Base-by-base conservation (phyloP, 345 rosid genomes). In the Brassica nigra region DNA sequence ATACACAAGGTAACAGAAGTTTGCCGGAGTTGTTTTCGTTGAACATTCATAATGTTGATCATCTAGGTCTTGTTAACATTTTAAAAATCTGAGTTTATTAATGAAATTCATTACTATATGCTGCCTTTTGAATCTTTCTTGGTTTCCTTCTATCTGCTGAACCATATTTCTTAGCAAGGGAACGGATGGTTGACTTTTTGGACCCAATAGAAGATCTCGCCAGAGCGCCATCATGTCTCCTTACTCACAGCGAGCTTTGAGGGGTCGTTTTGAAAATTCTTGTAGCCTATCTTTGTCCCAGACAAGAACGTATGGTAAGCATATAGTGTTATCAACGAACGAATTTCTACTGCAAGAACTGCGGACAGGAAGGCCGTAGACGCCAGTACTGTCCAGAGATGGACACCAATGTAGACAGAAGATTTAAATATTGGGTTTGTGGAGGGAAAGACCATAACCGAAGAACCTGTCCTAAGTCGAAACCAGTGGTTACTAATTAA, bases 331-430 rank as follows among this genome's bases (percentile, higher is more conserved):
- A 37, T 37, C 44, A 37, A 37, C 44, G 8, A 37, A 37, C 44
- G 2, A 87, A 87, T 47, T 94, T 89, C 82, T 91, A 79, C 88
- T 92, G 98, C 77, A 77, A 82, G 28, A 78, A 88, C 70, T 92
- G 97, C n/a, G 92, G 98, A 54, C 83, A 90, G 0, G 93, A 92
- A 86, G 97, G 97, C 23, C 98, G 92, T 64, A 88, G 97, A 80
- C 85, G 85, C 69, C 85, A 87, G 84, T 94, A 92, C 82, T 94
- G 97, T 79, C 97, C 98, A 5, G 95, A 90, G 74, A 80, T 88
- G 63, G 82, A 84, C 68, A 73, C 83, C 65, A 58, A 47, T 4
- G 59, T 39, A 3, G 90, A 88, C 34, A 76, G 85, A 83, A 87
- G 84, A 77, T 90, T 85, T 80, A 83, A 83, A 70, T 92, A 97